A percentile compares a stretch with the other conserved stretches of the same genome.
These are phyloP conservation scores for Aspergillus bertholletiae DNA, from an alignment of 495 filamentous ascomycete species.

Conservation along the genomic window DNA sequence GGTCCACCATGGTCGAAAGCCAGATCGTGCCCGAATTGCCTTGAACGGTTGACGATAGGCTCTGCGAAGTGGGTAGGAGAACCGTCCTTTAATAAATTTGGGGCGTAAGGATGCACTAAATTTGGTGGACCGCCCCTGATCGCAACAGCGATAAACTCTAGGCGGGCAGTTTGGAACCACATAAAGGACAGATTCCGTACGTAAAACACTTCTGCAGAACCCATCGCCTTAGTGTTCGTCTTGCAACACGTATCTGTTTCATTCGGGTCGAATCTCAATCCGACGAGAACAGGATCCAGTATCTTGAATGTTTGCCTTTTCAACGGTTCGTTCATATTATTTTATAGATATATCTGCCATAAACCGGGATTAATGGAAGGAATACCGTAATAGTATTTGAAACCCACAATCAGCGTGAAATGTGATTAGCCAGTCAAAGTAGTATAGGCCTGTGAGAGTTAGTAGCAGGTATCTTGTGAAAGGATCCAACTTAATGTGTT, in stretches of 20 bases:
- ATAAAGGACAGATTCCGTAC: too few species aligned
- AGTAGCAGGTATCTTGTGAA: neutral
- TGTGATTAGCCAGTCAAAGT: neutral
- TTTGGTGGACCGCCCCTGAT: neutral
- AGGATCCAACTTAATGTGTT: neutral
- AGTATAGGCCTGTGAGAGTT: neutral
- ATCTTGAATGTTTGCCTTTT: too few species aligned
- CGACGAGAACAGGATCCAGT: neutral
- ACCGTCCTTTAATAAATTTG: neutral
- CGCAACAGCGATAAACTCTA: neutral
- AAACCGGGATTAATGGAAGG: too few species aligned
- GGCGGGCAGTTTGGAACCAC: too few species aligned
- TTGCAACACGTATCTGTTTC: neutral
- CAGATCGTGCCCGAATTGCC: neutral
- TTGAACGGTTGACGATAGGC: neutral
- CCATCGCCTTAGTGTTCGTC: neutral
- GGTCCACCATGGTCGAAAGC: neutral
- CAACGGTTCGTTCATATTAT: too few species aligned
- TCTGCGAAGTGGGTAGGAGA: neutral
- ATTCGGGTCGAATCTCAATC: neutral
- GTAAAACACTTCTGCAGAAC: neutral
- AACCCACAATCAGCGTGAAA: neutral
- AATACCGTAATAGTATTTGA: neutral
- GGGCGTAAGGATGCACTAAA: neutral
- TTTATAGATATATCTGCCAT: too few species aligned